These are phyloP conservation scores for Theileria annulata DNA, from an alignment of 169 alveolate species.

Conservation along the genomic window DNA sequence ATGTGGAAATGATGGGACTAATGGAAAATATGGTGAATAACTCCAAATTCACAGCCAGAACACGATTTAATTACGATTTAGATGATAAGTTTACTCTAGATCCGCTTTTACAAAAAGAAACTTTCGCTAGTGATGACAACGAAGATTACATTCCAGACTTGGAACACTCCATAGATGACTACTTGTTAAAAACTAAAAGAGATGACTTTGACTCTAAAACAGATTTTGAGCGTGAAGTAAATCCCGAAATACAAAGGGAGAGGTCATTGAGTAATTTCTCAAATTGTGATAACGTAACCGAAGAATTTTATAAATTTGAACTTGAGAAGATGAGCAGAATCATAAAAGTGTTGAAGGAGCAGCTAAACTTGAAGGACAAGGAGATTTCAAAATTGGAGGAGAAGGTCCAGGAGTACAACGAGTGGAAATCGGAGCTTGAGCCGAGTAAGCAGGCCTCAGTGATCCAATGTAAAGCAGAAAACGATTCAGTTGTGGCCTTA, in stretches of 20 bases:
- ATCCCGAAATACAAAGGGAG: not conserved
- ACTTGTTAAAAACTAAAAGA: not conserved
- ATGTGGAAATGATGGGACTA: not conserved
- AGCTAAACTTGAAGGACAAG: constrained; percentile 41
- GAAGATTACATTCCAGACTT: not conserved
- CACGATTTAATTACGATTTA: not conserved
- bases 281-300: not conserved
- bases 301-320: constrained; percentile 29
- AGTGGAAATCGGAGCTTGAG: constrained; percentile 51
- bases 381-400: constrained; percentile 24
- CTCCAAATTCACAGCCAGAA: not conserved
- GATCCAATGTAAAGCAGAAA: constrained; percentile 16
- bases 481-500: constrained; percentile 4
- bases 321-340: constrained; percentile 17
- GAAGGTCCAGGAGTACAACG: constrained; percentile 45
- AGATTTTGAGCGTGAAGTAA: not conserved
- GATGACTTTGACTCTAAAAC: not conserved
- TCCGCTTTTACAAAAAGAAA: not conserved
- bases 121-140: not conserved
- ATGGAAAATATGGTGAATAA: not conserved
- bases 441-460: constrained; percentile 25
- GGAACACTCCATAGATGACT: not conserved
- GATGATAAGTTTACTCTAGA: not conserved
- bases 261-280: not conserved
- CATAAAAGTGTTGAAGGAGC: constrained; percentile 33